These are phyloP conservation scores for Radiomyces spectabilis DNA, from an alignment of 192 early-diverging fungal genomes.

Conservation along the genomic window DNA sequence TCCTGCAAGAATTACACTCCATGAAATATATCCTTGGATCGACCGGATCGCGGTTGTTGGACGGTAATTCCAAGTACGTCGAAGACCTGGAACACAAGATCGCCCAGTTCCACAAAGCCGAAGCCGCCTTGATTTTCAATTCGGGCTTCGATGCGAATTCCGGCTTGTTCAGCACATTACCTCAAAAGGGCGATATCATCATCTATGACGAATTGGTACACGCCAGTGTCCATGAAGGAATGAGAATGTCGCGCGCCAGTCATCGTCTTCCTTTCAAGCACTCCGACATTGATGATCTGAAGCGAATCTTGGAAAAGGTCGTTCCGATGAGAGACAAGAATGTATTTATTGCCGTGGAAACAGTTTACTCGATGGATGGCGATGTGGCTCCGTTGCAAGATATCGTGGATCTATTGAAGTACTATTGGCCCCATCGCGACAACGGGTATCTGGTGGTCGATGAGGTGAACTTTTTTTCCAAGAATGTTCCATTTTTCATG, in stretches of 20 bases:
- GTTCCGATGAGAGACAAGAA: too few relatives aligned
- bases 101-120: conserved; percentile 49
- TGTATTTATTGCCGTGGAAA: conserved; percentile 69
- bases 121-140: conserved; percentile 67
- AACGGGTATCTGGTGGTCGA: conserved; percentile 69
- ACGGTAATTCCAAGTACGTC: conserved; percentile 60
- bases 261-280: conserved; percentile 49
- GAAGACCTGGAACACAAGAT: conserved; percentile 56
- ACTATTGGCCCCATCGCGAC: conserved; percentile 27
- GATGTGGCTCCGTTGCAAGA: conserved; percentile 61
- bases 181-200: conserved; percentile 57
- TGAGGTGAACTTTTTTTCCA: conserved; percentile 46
- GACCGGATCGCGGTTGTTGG: conserved; percentile 69
- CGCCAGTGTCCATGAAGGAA: conserved; percentile 80
- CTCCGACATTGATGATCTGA: conserved; percentile 56
- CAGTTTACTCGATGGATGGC: conserved; percentile 83
- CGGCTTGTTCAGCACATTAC: conserved; percentile 55
- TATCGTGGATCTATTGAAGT: conserved; percentile 44
- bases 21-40: conserved; percentile 50
- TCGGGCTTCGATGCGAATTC: conserved; percentile 86
- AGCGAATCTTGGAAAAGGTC: conserved; percentile 3
- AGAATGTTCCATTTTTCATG: neutral
- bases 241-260: conserved; percentile 47
- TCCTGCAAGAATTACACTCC: conserved; percentile 31
- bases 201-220: conserved; percentile 71